Evolutionary conservation across 768 basidiomycete genomes (phyloP), one percentile per base, ranked within the genome.

Genomic region (Paxillus ammoniavirescens): DNA sequence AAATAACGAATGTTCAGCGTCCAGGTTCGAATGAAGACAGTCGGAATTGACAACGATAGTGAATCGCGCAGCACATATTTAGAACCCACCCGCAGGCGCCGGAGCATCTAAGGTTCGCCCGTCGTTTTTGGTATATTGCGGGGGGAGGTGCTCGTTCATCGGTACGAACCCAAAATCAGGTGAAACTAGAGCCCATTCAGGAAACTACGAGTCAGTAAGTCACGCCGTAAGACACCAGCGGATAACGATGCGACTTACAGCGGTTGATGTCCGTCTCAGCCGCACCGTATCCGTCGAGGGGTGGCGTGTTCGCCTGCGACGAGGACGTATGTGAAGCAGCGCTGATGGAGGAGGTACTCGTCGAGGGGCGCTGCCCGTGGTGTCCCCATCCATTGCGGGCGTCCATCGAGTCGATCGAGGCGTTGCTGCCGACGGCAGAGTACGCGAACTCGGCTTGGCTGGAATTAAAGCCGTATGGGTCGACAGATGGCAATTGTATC

Each of bases 131-230:
- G 73, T 78, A 76, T 84, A 86, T 61, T 82, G 78, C 61, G 78
- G 76, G 49, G 82, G 79, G 52, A 89, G 71, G 65, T 89, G 86
- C 68, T 89, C 88, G 71, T 84, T 88, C 86, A 90, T 86, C 64
- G 80, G 77, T 65, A 90, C 87, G 74, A 83, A 91, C 56, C 86
- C 89, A 76, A 89, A 90, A 78, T 90, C 88, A 72, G 89, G 89
- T 65, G 88, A 87, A 81, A 86, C 89, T 86, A 73, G 42, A 26
- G 41, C 21, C 64, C 69, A 51, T 70, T 69, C 62, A 69, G 64
- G 63, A 72, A 70, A 76, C 72, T 74, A 65, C 49, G 54, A 52
- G 74, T 80, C 73, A 79, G 76, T 77, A 77, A 75, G 70, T 65
- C 66, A 74, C 73, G 64, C 69, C 64, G 68, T 70, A 70, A 70